These are phyloP conservation scores for Vaccinium darrowii DNA, from an alignment of 148 eudicot genomes.

Conservation along the genomic window DNA sequence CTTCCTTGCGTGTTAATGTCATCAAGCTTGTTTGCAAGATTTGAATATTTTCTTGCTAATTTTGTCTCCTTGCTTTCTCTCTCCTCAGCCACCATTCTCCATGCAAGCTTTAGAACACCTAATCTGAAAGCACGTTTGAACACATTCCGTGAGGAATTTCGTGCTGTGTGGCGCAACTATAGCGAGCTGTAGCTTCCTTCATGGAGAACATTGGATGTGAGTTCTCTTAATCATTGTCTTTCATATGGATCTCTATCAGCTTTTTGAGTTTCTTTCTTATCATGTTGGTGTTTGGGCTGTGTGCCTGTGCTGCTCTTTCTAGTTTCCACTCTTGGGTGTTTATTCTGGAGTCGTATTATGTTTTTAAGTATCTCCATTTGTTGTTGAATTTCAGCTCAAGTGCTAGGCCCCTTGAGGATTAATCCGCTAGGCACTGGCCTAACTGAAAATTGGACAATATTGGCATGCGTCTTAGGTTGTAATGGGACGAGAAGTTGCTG, in stretches of 20 bases:
- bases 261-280: not conserved
- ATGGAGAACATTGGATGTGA: slow-evolving; percentile 31
- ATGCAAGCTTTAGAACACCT: slow-evolving; percentile 96
- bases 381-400: not conserved
- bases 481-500: not conserved
- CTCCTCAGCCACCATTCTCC: slow-evolving; percentile 65
- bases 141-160: slow-evolving; percentile 97
- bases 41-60: not conserved
- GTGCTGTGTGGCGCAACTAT: slow-evolving; percentile 98
- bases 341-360: not conserved
- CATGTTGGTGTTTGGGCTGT: not conserved
- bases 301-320: not conserved
- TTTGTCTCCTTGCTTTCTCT: slow-evolving; percentile 21
- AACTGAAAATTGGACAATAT: not conserved
- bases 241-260: not conserved
- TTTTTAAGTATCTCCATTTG: not conserved
- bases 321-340: not conserved
- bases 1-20: not conserved
- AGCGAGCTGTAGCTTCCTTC: slow-evolving; percentile 65
- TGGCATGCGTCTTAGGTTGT: not conserved
- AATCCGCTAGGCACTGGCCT: too few relatives aligned
- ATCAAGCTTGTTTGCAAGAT: not conserved
- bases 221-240: slow-evolving; percentile 21
- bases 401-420: too few relatives aligned
- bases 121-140: slow-evolving; percentile 94